These are phyloP conservation scores for Quercus wislizeni DNA, from an alignment of 306 rosid genomes.

Conservation along the genomic window DNA sequence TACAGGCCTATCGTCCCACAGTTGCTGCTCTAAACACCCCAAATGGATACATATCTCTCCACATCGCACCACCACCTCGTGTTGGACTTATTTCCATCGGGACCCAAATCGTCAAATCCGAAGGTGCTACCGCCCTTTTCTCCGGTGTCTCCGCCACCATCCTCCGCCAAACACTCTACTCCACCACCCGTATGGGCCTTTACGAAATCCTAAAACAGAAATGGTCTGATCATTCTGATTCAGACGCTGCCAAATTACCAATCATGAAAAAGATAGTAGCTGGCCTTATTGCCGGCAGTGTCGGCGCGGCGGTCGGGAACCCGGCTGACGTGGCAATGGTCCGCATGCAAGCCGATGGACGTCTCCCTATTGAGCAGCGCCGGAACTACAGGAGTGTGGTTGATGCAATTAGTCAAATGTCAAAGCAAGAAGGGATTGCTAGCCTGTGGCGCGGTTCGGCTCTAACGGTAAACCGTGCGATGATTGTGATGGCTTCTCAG, in stretches of 20 bases:
- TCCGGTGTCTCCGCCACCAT: conserved; percentile 16
- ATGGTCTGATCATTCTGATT: not conserved
- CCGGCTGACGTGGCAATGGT: conserved; percentile 23
- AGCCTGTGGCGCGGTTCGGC: conserved; percentile 10
- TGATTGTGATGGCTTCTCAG: conserved; percentile 14
- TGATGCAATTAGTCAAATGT: conserved; percentile 12
- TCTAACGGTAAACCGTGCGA: conserved; percentile 9
- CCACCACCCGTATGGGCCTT: conserved; percentile 21
- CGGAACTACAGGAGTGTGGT: conserved; percentile 20
- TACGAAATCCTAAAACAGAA: conserved; percentile 4
- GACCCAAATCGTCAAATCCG: not conserved
- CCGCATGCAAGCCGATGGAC: conserved; percentile 10
- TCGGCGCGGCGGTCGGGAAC: not conserved
- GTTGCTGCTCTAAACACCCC: not conserved
- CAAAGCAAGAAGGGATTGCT: not conserved
- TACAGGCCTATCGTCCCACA: not conserved
- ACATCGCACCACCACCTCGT: not conserved
- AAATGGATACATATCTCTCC: not conserved
- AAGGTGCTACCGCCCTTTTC: conserved; percentile 4
- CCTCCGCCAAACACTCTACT: conserved; percentile 12
- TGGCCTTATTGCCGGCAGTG: conserved; percentile 9
- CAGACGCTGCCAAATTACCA: not conserved
- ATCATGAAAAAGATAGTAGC: not conserved
- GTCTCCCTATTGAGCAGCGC: conserved; percentile 8
- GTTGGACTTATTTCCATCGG: conserved; percentile 3